These are phyloP conservation scores for Globisporangium viniferum DNA, from an alignment of 352 stramenopile genomes.

Conservation along the genomic window DNA sequence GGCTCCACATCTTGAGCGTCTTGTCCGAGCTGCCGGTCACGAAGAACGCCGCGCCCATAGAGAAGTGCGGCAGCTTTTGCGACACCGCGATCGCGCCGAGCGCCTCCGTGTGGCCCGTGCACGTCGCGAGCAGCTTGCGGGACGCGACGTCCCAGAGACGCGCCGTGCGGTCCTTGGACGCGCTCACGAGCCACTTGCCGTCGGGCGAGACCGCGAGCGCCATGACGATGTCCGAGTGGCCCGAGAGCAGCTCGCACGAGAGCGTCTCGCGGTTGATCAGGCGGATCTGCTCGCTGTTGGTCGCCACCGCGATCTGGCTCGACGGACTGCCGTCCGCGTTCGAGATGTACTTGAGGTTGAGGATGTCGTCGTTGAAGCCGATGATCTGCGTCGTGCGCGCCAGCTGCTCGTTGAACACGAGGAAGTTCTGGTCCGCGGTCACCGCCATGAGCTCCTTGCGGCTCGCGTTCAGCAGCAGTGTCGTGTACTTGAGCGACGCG, in stretches of 20 bases:
- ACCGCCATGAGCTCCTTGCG: conserved; percentile 74
- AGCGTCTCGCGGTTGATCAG: conserved; percentile 91
- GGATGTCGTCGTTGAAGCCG: conserved; percentile 97
- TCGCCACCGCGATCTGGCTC: conserved; percentile 91
- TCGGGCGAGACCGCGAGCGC: conserved; percentile 90
- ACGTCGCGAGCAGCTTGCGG: conserved; percentile 84
- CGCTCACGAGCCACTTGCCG: conserved; percentile 90
- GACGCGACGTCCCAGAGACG: conserved; percentile 86
- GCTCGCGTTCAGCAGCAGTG: conserved; percentile 47
- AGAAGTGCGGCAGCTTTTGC: conserved; percentile 73
- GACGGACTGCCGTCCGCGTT: conserved; percentile 46
- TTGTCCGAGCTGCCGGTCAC: conserved; percentile 96
- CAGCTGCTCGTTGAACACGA: conserved; percentile 76
- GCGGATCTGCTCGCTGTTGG: conserved; percentile 95
- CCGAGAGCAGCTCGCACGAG: conserved; percentile 93
- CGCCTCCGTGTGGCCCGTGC: conserved; percentile 93
- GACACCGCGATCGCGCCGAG: conserved; percentile 93
- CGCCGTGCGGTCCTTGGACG: conserved; percentile 93
- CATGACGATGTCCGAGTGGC: conserved; percentile 97
- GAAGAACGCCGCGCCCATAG: conserved; percentile 89
- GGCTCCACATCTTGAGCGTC: conserved; percentile 97
- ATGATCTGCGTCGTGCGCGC: conserved; percentile 76
- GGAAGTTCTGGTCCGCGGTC: conserved; percentile 84
- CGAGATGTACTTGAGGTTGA: conserved; percentile 96
- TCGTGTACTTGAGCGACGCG: conserved; percentile 44